Conservation (phyloP, 1,139 yeast species). For the Kodamaea suecica region DNA sequence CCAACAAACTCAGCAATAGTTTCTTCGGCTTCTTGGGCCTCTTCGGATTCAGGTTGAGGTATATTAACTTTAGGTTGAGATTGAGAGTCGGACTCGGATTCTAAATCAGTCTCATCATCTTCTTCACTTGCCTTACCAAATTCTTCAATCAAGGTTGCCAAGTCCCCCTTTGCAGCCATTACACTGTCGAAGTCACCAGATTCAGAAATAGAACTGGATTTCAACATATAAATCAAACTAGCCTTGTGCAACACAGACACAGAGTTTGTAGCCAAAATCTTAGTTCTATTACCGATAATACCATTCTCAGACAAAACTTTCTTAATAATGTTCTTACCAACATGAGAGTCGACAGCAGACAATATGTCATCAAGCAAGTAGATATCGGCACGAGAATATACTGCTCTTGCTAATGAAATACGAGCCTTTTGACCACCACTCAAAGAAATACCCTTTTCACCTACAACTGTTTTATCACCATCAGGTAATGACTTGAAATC, state of each 20-base stretch:
- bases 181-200: conserved; percentile 28
- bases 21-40: conserved; percentile 1
- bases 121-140: conserved; percentile 53
- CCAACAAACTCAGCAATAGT: conserved; percentile 1
- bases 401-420: conserved; percentile 41
- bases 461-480: conserved; percentile 41
- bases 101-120: conserved; percentile 6
- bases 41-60: background rate
- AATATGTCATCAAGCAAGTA: conserved; percentile 37
- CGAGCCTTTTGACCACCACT: conserved; percentile 50
- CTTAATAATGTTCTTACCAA: conserved; percentile 23
- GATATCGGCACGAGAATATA: conserved; percentile 39
- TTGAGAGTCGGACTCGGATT: background rate
- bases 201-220: conserved; percentile 23
- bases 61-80: background rate
- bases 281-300: conserved; percentile 25
- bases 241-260: conserved; percentile 30
- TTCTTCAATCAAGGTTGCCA: conserved; percentile 56
- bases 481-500: conserved; percentile 39
- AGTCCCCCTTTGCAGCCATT: conserved; percentile 13
- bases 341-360: conserved; percentile 42
- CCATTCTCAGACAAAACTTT: conserved; percentile 23
- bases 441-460: conserved; percentile 44
- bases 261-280: conserved; percentile 29
- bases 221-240: conserved; percentile 30